Percentiles rank a stretch among this genome's conserved stretches.
Conservation (phyloP, 306 rosid species). For the Lathyrus sativus region DNA sequence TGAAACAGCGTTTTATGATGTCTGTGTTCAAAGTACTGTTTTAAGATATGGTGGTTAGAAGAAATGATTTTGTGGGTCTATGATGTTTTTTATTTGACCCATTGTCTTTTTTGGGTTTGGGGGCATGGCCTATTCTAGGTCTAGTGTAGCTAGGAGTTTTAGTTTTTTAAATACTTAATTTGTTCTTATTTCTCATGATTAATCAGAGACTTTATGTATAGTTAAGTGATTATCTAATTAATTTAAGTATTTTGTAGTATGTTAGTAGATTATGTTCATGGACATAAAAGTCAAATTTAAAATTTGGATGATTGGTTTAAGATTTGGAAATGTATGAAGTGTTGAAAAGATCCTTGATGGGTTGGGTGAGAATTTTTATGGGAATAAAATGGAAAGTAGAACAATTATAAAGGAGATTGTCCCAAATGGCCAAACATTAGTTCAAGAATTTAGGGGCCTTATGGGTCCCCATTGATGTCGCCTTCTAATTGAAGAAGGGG, state of each 20-base stretch:
- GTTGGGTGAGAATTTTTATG: slow-evolving; percentile 28
- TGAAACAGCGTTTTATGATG: slow-evolving; percentile 24
- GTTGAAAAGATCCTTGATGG: slow-evolving; percentile 23
- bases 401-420: background rate
- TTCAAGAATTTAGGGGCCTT: slow-evolving; percentile 11
- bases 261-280: slow-evolving; percentile 18
- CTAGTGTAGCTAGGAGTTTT: slow-evolving; percentile 14
- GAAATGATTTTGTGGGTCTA: slow-evolving; percentile 49
- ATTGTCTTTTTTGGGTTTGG: slow-evolving; percentile 1
- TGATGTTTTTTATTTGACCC: slow-evolving; percentile 43
- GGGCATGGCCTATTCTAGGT: slow-evolving; percentile 26
- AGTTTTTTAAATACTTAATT: background rate
- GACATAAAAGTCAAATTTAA: slow-evolving; percentile 26
- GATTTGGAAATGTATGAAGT: background rate
- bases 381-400: background rate
- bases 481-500: background rate
- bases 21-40: slow-evolving; percentile 36
- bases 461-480: slow-evolving; percentile 14
- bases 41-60: slow-evolving; percentile 50
- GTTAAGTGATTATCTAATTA: slow-evolving; percentile 36
- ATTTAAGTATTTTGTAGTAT: slow-evolving; percentile 13
- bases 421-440: slow-evolving; percentile 27
- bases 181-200: slow-evolving; percentile 15
- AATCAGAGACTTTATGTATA: slow-evolving; percentile 42
- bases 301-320: slow-evolving; percentile 17